Conservation (phyloP, 495 filamentous ascomycete species). For the Daldinia caldariorum region DNA sequence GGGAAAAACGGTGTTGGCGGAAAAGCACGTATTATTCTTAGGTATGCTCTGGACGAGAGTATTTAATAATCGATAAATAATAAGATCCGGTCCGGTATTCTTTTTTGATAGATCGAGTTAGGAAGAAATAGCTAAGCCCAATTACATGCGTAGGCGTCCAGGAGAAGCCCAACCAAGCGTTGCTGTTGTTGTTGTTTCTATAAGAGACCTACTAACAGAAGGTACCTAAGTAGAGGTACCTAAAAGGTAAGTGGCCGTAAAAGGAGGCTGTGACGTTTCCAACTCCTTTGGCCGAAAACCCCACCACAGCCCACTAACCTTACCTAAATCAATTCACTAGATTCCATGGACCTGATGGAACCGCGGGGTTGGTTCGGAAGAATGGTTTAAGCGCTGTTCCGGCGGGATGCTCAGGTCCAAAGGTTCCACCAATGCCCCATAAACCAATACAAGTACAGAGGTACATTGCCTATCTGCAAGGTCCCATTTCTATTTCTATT, state of each 20-base stretch:
- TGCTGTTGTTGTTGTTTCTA: no score
- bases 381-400: conserved; percentile 43
- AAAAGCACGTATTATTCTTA: no score
- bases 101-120: not conserved
- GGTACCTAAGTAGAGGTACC: no score
- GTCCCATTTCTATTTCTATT: no score
- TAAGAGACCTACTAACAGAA: no score
- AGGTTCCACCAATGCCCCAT: no score
- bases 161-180: no score
- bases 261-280: conserved; percentile 44
- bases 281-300: not conserved
- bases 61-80: no score
- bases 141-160: conserved; percentile 3
- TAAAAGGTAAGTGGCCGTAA: no score
- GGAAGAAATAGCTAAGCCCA: not conserved
- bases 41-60: no score
- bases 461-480: conserved; percentile 8
- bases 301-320: conserved; percentile 29
- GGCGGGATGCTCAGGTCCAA: conserved; percentile 28
- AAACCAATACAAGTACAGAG: not conserved
- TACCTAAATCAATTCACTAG: conserved; percentile 1
- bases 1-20: no score
- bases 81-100: not conserved
- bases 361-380: conserved; percentile 39
- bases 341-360: not conserved